Evolutionary conservation across 192 early-diverging fungal genomes (phyloP).

Genomic region (Coemansia sp.): DNA sequence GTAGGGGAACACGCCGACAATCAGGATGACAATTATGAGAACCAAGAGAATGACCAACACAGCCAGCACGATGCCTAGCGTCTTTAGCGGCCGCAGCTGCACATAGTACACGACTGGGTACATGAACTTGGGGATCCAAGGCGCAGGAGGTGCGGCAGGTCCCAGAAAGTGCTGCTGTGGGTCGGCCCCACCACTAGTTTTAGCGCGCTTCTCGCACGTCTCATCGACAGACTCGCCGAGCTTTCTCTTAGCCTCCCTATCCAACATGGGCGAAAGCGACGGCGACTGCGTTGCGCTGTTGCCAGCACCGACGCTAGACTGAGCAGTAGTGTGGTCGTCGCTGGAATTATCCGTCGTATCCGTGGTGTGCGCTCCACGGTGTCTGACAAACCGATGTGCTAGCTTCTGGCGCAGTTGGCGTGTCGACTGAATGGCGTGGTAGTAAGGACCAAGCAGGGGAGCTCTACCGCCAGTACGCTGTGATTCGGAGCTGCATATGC

Average conservation of each 20-base stretch:
- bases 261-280: background rate
- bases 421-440: background rate
- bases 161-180: slow-evolving; percentile 2
- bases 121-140: slow-evolving; percentile 16
- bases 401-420: slow-evolving; percentile 18
- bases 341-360: background rate
- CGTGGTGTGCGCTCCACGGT: background rate
- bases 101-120: slow-evolving; percentile 30
- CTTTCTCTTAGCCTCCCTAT: slow-evolving; percentile 3
- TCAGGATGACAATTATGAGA: slow-evolving; percentile 38
- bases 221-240: background rate
- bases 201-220: slow-evolving; percentile 1
- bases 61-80: slow-evolving; percentile 37
- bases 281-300: background rate
- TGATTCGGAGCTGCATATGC: slow-evolving; percentile 9
- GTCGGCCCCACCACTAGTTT: background rate
- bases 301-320: background rate
- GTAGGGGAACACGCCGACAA: slow-evolving; percentile 43
- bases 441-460: background rate
- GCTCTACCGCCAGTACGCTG: background rate
- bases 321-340: background rate
- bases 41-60: slow-evolving; percentile 29
- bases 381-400: slow-evolving; percentile 13
- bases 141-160: slow-evolving; percentile 5
- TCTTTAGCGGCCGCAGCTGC: slow-evolving; percentile 37